phyloP scores from a whole-genome alignment of 2,329 filamentous ascomycete genomes.

The Diaporthe vaccinii region DNA sequence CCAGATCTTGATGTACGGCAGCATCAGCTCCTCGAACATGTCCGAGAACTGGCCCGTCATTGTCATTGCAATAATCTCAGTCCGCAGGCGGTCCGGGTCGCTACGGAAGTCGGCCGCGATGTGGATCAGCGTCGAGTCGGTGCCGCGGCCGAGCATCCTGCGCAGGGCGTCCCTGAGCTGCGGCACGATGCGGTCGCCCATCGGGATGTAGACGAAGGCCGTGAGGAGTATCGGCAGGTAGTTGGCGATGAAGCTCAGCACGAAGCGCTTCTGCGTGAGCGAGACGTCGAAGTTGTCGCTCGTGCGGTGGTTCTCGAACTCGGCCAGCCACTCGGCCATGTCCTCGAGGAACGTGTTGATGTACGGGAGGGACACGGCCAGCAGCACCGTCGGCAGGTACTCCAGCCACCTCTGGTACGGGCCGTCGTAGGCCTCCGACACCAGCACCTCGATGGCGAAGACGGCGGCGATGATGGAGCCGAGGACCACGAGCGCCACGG shows the following conservation, averaged over 20 bases:
- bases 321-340: conserved; percentile 73
- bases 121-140: conserved; percentile 60
- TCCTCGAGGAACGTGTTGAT: conserved; percentile 73
- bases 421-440: conserved; percentile 80
- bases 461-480: conserved; percentile 77
- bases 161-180: conserved; percentile 63
- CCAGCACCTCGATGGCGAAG: conserved; percentile 81
- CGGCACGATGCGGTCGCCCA: conserved; percentile 74
- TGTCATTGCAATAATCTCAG: conserved; percentile 82
- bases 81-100: conserved; percentile 74
- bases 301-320: conserved; percentile 83
- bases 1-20: conserved; percentile 77
- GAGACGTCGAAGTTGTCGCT: conserved; percentile 77
- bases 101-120: conserved; percentile 72
- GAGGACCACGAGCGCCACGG: conserved; percentile 69
- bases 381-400: conserved; percentile 79
- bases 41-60: conserved; percentile 80
- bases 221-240: conserved; percentile 83
- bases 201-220: conserved; percentile 84
- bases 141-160: conserved; percentile 13
- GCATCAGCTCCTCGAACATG: conserved; percentile 78
- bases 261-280: conserved; percentile 80
- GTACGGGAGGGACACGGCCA: conserved; percentile 76
- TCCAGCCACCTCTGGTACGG: conserved; percentile 76
- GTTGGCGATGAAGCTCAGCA: conserved; percentile 85